phyloP scores from a whole-genome alignment of 2,329 filamentous ascomycete species.

The Verticillium dahliae region DNA sequence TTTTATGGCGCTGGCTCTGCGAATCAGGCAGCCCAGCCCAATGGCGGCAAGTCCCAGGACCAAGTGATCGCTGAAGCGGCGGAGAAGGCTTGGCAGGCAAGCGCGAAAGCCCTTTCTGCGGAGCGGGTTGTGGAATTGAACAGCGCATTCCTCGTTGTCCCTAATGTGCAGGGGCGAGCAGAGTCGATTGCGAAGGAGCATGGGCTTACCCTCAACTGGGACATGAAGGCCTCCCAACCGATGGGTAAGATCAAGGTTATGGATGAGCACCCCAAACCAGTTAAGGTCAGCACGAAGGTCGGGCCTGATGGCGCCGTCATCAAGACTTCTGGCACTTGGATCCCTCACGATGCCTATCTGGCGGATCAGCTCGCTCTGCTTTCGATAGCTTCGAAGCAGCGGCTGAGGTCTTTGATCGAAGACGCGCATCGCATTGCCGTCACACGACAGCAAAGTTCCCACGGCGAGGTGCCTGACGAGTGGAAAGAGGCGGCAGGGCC shows the following conservation, averaged over 20 bases:
- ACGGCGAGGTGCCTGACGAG: slow-evolving; percentile 71
- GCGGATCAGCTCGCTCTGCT: slow-evolving; percentile 78
- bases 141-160: slow-evolving; percentile 66
- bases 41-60: slow-evolving; percentile 45
- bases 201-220: slow-evolving; percentile 48
- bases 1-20: slow-evolving; percentile 61
- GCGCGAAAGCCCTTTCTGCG: slow-evolving; percentile 54
- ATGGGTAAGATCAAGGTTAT: slow-evolving; percentile 44
- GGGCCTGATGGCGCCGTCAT: slow-evolving; percentile 59
- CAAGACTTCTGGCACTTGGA: slow-evolving; percentile 58
- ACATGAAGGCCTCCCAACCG: slow-evolving; percentile 40
- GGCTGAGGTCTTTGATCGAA: slow-evolving; percentile 68
- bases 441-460: slow-evolving; percentile 69
- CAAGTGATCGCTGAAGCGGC: slow-evolving; percentile 60
- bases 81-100: slow-evolving; percentile 59
- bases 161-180: slow-evolving; percentile 50
- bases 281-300: slow-evolving; percentile 47
- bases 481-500: slow-evolving; percentile 65
- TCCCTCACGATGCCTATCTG: slow-evolving; percentile 69
- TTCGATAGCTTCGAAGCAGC: slow-evolving; percentile 76
- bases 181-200: slow-evolving; percentile 53
- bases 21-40: slow-evolving; percentile 51
- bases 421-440: slow-evolving; percentile 67
- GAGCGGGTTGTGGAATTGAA: slow-evolving; percentile 62
- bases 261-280: slow-evolving; percentile 41